Evolutionary conservation across 1,139 yeast genomes (phyloP).

Genomic region (Suhomyces ambrosiae): DNA sequence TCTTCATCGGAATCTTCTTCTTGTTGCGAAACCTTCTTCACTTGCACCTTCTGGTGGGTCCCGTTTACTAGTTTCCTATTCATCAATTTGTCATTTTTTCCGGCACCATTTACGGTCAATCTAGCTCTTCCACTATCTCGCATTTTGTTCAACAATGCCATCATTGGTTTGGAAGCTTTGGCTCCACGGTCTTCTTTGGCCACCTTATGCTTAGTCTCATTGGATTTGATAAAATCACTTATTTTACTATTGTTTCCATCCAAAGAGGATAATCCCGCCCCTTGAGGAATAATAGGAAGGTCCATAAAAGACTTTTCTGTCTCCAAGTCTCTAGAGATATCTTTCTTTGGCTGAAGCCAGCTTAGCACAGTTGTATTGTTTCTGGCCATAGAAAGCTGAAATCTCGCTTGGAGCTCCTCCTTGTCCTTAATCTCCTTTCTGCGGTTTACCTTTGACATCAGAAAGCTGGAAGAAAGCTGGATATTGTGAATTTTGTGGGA

Average conservation of each 20-base stretch:
- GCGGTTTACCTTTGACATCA: slow-evolving; percentile 32
- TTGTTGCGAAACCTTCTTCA: no score
- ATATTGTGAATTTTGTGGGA: no score
- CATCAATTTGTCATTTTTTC: no score
- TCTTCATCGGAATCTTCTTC: no score
- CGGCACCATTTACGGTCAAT: slow-evolving; percentile 6
- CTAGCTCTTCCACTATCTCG: slow-evolving; percentile 33
- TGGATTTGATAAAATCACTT: slow-evolving; percentile 34
- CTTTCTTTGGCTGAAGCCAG: slow-evolving; percentile 41
- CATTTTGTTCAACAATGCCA: slow-evolving; percentile 49
- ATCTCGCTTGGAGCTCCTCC: slow-evolving; percentile 50
- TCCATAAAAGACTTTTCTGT: slow-evolving; percentile 30
- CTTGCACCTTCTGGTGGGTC: no score
- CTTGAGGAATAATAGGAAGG: slow-evolving; percentile 50
- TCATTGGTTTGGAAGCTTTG: slow-evolving; percentile 37
- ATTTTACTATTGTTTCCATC: slow-evolving; percentile 20
- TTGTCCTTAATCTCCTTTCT: slow-evolving; percentile 50
- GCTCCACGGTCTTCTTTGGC: slow-evolving; percentile 12
- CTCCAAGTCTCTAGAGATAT: slow-evolving; percentile 6
- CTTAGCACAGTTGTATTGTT: slow-evolving; percentile 39
- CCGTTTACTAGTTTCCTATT: background rate
- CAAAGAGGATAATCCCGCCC: slow-evolving; percentile 37
- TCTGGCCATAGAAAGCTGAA: slow-evolving; percentile 46
- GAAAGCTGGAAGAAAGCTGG: no score
- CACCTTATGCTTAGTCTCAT: slow-evolving; percentile 16